phyloP scores from a whole-genome alignment of 148 eudicot genomes.

The Spergularia bocconei region DNA sequence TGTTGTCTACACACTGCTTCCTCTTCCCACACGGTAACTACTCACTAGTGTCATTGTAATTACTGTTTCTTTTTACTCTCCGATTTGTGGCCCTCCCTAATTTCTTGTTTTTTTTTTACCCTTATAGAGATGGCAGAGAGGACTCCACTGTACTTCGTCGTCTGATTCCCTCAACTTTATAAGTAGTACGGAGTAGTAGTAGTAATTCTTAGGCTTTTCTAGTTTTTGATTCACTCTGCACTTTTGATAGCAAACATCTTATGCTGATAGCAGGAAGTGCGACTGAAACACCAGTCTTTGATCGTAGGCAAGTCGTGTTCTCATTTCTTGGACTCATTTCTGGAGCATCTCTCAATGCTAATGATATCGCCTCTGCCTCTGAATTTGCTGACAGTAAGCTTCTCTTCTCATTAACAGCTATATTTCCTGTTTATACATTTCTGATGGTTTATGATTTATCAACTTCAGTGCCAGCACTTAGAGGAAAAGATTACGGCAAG shows the following conservation, averaged over 20 bases:
- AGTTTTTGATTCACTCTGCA: not conserved
- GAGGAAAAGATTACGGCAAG: conserved; percentile 98
- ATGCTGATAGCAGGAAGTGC: not conserved
- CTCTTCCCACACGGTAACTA: conserved; percentile 6
- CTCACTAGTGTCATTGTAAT: not conserved
- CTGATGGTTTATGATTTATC: conserved; percentile 10
- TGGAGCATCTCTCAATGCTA: conserved; percentile 12
- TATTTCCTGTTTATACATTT: not conserved
- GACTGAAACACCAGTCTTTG: not conserved
- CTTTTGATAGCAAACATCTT: not conserved
- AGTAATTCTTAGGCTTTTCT: no score
- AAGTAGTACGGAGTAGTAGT: not conserved
- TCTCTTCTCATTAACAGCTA: not conserved
- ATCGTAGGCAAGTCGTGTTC: conserved; percentile 27
- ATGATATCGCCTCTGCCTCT: conserved; percentile 25
- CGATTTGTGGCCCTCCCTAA: no score
- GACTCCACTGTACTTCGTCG: conserved; percentile 6
- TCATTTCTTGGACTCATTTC: conserved; percentile 20
- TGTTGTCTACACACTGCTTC: conserved; percentile 7
- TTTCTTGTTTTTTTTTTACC: not conserved
- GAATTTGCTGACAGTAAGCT: conserved; percentile 68
- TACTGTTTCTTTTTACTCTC: not conserved
- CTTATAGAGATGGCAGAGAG: conserved; percentile 10
- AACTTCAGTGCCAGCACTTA: conserved; percentile 83
- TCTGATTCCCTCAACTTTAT: conserved; percentile 4